These are phyloP conservation scores for Hygrophila difformis DNA, from an alignment of 257 asterid species.

Conservation along the genomic window DNA sequence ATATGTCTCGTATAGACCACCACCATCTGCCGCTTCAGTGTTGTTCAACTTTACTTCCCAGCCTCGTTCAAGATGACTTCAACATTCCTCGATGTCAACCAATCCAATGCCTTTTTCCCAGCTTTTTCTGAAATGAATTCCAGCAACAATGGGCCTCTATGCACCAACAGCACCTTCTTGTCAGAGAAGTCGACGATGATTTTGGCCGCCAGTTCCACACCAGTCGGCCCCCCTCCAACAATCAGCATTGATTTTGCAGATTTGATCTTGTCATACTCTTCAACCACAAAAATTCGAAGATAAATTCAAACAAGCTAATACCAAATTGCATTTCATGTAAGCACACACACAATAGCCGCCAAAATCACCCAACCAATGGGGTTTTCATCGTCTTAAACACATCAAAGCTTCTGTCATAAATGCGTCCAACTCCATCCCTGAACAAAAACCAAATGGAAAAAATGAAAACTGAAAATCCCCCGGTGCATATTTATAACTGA, in stretches of 20 bases:
- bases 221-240: conserved; percentile 90
- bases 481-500: no score
- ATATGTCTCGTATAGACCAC: conserved; percentile 52
- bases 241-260: conserved; percentile 52
- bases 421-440: no score
- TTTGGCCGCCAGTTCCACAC: conserved; percentile 90
- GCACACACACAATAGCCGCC: no score
- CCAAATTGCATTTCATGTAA: no score
- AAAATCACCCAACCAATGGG: no score
- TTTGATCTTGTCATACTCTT: conserved; percentile 73
- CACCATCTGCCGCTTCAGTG: no score
- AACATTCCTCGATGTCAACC: conserved; percentile 67
- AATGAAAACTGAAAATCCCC: no score
- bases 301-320: conserved; percentile 5
- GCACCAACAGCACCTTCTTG: conserved; percentile 70
- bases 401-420: no score
- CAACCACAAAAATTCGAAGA: neutral
- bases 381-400: no score
- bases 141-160: conserved; percentile 59
- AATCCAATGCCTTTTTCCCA: conserved; percentile 54
- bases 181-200: conserved; percentile 65
- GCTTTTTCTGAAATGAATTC: conserved; percentile 62
- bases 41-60: conserved; percentile 39
- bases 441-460: no score
- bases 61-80: conserved; percentile 67